Evolutionary conservation across 2,329 filamentous ascomycete species (phyloP).

Genomic region (Hypoxylon sp.): DNA sequence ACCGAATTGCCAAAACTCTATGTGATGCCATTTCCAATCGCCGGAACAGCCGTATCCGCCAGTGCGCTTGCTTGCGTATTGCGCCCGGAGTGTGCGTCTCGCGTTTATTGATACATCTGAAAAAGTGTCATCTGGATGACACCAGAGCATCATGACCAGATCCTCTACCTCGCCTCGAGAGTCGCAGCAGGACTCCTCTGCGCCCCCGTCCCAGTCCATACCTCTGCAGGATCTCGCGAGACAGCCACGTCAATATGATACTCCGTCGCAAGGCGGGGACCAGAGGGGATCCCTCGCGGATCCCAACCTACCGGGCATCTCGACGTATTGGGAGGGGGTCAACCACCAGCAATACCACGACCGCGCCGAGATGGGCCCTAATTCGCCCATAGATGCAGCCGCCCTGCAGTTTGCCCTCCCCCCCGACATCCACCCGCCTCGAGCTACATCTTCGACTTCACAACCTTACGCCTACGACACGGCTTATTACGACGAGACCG

Average conservation of each 20-base stretch:
- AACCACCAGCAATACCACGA: constrained; percentile 56
- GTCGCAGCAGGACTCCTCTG: constrained; percentile 58
- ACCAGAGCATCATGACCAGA: constrained; percentile 58
- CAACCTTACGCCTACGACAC: constrained; percentile 51
- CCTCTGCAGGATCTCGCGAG: constrained; percentile 72
- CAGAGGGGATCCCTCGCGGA: constrained; percentile 43
- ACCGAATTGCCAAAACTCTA: constrained; percentile 27
- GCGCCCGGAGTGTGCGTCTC: constrained; percentile 30
- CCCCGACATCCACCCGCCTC: constrained; percentile 59
- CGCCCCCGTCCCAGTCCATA: constrained; percentile 69
- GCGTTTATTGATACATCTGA: constrained; percentile 25
- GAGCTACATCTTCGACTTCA: constrained; percentile 44
- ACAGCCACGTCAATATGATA: constrained; percentile 46
- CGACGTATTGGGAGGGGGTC: constrained; percentile 66
- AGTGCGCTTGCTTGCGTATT: constrained; percentile 45
- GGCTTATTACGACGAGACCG: constrained; percentile 58
- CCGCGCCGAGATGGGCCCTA: constrained; percentile 52
- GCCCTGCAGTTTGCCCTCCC: constrained; percentile 67
- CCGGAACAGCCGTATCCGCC: constrained; percentile 32
- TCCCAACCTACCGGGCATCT: constrained; percentile 56
- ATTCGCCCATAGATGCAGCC: constrained; percentile 65
- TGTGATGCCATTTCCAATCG: constrained; percentile 43
- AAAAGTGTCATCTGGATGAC: constrained; percentile 46
- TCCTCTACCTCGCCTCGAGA: constrained; percentile 56
- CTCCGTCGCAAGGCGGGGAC: constrained; percentile 40